Base-by-base conservation (phyloP, 495 filamentous ascomycete genomes). In the Mytilinidion resinicola region DNA sequence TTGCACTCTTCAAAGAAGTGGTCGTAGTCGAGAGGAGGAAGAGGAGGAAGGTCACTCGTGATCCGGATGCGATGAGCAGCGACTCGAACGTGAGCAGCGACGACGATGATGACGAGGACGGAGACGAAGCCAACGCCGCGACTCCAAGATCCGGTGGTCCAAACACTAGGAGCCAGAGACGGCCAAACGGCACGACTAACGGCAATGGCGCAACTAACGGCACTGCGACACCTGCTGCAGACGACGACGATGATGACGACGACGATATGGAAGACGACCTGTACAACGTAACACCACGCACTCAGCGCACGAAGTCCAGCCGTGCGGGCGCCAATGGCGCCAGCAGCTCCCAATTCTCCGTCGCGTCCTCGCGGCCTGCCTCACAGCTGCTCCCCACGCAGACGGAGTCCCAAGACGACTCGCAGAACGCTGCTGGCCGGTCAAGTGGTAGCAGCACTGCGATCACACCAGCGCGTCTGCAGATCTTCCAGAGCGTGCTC, bases 1-100 rank as follows among this genome's bases (percentile, higher is more conserved):
- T 96, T 68, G 93, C 93, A 15, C 83, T 99, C 55, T 99, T 97
- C 81, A 99, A 99, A 71, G 93, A 99, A 75, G 85, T 99, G 15
- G 76, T 96, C 19, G 88, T 93, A 70, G 87, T 89, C 62, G 89
- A 91, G 69, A 88, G 90, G 43, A 80, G 84, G 59, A 92, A 91
- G 76, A 71, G 82, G 56, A 77, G 82, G 60, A 84, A 82, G 68
- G 72, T 78, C 8, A 57, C 67, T 3, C 62, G 67, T 0, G 66
- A 70, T 21, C 56, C 67, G 0, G 68, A 78, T 44, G 67, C 62
- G 36, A 70, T 73, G 66, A 69, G 68, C 15, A 70, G 66, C 11
- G 70, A 73, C 51, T 62, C 57, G 7, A 59, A 63, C 30, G 64
- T 74, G 57, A 57, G 76, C 70, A 67, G 56, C 25, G 58, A 65